Percentiles rank a stretch among this genome's conserved stretches.
Conservation (phyloP, 768 basidiomycete species). For the Melanogaster broomeanus region DNA sequence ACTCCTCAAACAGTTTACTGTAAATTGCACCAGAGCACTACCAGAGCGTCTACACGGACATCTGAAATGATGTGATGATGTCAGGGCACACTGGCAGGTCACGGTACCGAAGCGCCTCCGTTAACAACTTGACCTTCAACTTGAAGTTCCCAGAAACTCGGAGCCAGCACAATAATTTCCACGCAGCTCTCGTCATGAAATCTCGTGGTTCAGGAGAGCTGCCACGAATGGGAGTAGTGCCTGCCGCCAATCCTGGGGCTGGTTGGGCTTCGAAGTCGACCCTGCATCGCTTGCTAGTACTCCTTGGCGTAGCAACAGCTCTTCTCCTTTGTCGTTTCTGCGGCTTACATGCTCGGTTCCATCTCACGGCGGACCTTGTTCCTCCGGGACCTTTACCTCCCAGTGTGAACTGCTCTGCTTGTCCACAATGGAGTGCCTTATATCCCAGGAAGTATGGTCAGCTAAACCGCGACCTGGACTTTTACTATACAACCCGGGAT, state of each 20-base stretch:
- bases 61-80: no score
- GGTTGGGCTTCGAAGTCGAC: not conserved
- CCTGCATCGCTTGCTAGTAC: not conserved
- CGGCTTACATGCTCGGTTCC: not conserved
- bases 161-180: no score
- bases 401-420: conserved; percentile 11
- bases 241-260: not conserved
- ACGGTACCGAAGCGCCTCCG: no score
- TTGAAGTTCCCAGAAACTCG: no score
- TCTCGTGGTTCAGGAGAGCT: not conserved
- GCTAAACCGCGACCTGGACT: conserved; percentile 29
- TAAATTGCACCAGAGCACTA: no score
- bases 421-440: conserved; percentile 32
- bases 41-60: no score
- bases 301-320: not conserved
- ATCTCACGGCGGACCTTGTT: not conserved
- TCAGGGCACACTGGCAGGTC: no score
- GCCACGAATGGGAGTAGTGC: not conserved
- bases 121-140: no score
- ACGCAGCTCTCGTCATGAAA: not conserved
- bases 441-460: conserved; percentile 27
- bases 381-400: not conserved
- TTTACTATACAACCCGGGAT: conserved; percentile 27
- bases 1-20: no score
- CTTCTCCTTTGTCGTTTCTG: not conserved